These are phyloP conservation scores for Tetrahymena malaccensis DNA, from an alignment of 73 alveolate species.

Conservation along the genomic window DNA sequence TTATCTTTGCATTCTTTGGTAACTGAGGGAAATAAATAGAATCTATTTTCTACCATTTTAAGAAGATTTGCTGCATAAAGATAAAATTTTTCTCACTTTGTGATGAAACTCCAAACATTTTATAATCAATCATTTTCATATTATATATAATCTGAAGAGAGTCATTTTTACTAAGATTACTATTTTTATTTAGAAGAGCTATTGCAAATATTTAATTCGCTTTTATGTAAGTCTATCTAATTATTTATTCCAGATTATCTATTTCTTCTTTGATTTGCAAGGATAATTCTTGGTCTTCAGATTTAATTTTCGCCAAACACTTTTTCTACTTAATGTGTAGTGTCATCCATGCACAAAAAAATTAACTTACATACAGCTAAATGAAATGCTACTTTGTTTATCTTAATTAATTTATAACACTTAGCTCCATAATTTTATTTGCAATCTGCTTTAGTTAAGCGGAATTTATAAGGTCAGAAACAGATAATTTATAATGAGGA, in stretches of 20 bases:
- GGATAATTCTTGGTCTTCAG: not conserved
- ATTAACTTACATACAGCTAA: not conserved
- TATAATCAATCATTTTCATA: not conserved
- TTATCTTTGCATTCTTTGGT: not conserved
- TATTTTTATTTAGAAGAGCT: not conserved
- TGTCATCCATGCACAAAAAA: not conserved
- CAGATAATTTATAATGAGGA: not conserved
- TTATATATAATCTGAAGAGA: not conserved
- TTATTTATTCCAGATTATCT: not conserved
- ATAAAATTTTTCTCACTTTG: not conserved
- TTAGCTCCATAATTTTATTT: not conserved
- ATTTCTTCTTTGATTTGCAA: not conserved
- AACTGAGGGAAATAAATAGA: not conserved
- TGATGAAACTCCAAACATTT: not conserved
- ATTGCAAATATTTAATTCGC: not conserved
- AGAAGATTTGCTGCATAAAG: not conserved
- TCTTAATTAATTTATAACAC: not conserved
- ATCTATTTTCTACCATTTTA: not conserved
- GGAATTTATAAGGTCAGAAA: not conserved
- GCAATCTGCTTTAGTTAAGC: not conserved
- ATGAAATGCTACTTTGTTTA: not conserved
- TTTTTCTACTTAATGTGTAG: not conserved
- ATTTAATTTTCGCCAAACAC: not conserved
- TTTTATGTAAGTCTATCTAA: not conserved
- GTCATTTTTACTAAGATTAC: not conserved